Base-by-base conservation (phyloP, 768 basidiomycete species). In the Russula abietina region DNA sequence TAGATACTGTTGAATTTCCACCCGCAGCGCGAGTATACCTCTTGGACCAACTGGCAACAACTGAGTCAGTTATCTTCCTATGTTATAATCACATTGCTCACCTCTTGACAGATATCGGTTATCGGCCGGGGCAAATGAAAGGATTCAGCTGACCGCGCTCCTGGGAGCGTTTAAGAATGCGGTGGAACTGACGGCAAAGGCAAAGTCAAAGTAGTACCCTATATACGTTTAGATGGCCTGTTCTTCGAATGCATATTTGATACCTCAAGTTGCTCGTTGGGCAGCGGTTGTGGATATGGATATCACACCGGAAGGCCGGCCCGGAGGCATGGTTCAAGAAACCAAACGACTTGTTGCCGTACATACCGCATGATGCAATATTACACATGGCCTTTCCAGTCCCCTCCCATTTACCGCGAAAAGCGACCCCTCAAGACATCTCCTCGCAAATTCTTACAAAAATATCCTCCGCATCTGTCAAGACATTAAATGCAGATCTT, bases 151-250 rank as follows among this genome's bases (percentile, higher is more conserved):
- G 56, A 93, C 93, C 8, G 93, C 93, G 0, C 74, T 99, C 64
- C 77, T 98, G 4, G 94, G 90, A 4, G 89, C 89, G 6, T 96
- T 98, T 79, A 99, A 99, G 74, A 88, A 91, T 65, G 85, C 91
- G 0, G 90, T 97, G 8, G 92, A 96, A 71, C 70, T 92, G 52
- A 81, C 86, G 30, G 75, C 81, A 19, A 85, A 81, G 26, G 58
- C 61, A 50, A 62, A 66, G 54, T 55, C 65, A 60, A 61, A 59
- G 54, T 64, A 64, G 62, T 43, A 41, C 32, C 28, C 28, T 59
- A 55, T 48, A 41, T 51, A 36, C 12, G 48, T 55, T 62, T 58
- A 64, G 57, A 26, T 48, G 10, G 38, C 46, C 36, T 54, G 46
- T 63, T 59, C 45, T 36, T 26, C 24, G 28, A 33, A 19, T 22